Conservation (phyloP, 495 filamentous ascomycete species). For the Cryomyces antarcticus region DNA sequence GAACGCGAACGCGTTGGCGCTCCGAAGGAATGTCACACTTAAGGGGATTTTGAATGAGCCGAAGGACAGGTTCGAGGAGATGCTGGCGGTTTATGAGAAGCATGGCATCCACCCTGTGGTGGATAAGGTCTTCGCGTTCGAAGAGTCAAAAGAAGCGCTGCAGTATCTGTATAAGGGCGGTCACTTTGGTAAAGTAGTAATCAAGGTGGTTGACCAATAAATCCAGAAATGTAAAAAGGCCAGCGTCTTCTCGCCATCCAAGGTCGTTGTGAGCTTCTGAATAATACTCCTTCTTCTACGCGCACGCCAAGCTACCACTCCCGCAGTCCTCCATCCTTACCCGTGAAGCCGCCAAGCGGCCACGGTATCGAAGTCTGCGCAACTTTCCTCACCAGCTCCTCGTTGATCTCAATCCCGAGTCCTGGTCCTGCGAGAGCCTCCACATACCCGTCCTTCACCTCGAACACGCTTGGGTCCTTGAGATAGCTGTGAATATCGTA, state of each 20-base stretch:
- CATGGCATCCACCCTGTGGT: slow-evolving; percentile 15
- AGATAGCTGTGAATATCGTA: slow-evolving; percentile 50
- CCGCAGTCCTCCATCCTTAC: slow-evolving; percentile 47
- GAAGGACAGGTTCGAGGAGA: slow-evolving; percentile 11
- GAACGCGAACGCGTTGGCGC: slow-evolving; percentile 7
- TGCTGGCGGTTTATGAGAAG: slow-evolving; percentile 15
- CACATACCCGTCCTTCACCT: slow-evolving; percentile 46
- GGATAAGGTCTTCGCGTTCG: slow-evolving; percentile 14
- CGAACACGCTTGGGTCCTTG: slow-evolving; percentile 40
- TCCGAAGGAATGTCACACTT: slow-evolving; percentile 7
- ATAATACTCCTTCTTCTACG: too few relatives aligned
- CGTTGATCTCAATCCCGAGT: slow-evolving; percentile 57
- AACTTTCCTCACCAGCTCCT: slow-evolving; percentile 38
- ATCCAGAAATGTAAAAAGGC: too few relatives aligned
- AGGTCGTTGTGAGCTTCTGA: too few relatives aligned
- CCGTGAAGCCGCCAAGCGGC: slow-evolving; percentile 41
- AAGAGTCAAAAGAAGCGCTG: slow-evolving; percentile 21
- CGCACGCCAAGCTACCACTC: slow-evolving; percentile 35
- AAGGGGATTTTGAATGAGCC: slow-evolving; percentile 11
- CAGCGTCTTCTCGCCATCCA: too few relatives aligned
- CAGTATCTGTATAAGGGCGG: slow-evolving; percentile 23
- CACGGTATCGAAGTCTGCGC: slow-evolving; percentile 31
- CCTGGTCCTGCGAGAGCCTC: slow-evolving; percentile 39
- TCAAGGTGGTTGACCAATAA: background rate
- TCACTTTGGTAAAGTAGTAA: slow-evolving; percentile 22